Evolutionary conservation across 148 eudicot genomes (phyloP), one percentile per base, ranked within the genome.

Genomic region (Persicaria maculosa): DNA sequence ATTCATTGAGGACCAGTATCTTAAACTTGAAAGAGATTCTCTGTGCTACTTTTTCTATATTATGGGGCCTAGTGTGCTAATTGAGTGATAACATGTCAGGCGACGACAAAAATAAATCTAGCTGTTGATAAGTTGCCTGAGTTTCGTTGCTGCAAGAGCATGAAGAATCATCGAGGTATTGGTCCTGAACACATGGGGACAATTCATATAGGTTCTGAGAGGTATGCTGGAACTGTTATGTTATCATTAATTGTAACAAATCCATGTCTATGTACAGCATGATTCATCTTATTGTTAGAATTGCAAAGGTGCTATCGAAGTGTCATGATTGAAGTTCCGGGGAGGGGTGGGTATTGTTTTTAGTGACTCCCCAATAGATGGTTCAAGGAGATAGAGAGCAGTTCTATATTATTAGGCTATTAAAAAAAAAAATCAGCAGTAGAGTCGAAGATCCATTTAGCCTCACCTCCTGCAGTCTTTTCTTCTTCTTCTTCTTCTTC

Each of bases 151-250:
- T 91, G 96, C 83, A 84, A 84, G 72, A 76, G 76, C 68, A 74
- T 74, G 20, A 68, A 78, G 73, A 19, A 77, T 72, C 69, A 79
- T 74, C 76, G 80, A 48, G 86, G 84, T 68, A 84, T 83, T 47
- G 99, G 99, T 59, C 99, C 99, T 74, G 85, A 95, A 82, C 99
- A 95, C 82, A 68, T 86, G 76, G 99, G 99, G 47, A 92, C 99
- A 44, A 95, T 92, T 83, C 99, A 95, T 85, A 90, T 95, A 77
- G 97, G 97, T 79, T 76, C 92, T 44, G 99, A 95, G 83, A 92
- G 97, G 99, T 92, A 82, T 69, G 81, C 67, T 73, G 50, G 22
- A 48, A 67, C 14, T 75, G 54, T 55, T 7, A 71, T 31, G 1
- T 62, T 62, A 3, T 4, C 44, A 25, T 62, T 31, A n/a, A 25